Evolutionary conservation across 108 stramenopile genomes (phyloP).

Genomic region (Cyclostephanos invisitatus): DNA sequence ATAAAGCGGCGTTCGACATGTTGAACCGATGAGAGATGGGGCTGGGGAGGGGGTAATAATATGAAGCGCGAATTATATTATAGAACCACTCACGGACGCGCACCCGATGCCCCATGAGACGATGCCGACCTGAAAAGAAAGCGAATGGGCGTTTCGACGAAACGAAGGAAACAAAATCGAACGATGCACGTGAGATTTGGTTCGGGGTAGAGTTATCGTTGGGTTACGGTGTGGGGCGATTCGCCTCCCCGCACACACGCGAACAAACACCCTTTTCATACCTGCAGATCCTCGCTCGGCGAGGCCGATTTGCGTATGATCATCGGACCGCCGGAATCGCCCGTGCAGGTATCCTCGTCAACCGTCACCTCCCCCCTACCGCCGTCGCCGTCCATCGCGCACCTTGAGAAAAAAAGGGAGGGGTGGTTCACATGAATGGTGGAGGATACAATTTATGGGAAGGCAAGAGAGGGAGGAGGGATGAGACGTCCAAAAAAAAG

Average conservation of each 20-base stretch:
- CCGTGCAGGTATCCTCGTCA: constrained; percentile 46
- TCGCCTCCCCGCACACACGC: background rate
- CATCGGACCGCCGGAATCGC: constrained; percentile 47
- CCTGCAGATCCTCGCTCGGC: constrained; percentile 40
- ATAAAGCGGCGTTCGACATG: background rate
- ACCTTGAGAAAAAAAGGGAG: background rate
- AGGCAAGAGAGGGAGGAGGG: background rate
- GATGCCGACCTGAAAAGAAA: constrained; percentile 39
- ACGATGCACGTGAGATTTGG: too few species aligned
- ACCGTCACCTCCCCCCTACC: constrained; percentile 9
- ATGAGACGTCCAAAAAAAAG: background rate
- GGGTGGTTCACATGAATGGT: background rate
- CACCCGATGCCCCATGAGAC: constrained; percentile 53
- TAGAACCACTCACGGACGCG: constrained; percentile 2
- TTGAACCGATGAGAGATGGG: background rate
- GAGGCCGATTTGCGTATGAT: constrained; percentile 13
- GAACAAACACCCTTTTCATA: constrained; percentile 13
- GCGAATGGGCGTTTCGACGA: background rate
- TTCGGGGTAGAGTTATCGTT: too few species aligned
- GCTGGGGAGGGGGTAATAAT: background rate
- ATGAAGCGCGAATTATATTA: background rate
- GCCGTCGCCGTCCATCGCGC: constrained; percentile 19
- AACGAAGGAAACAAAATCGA: too few species aligned
- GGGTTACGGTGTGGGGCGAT: background rate
- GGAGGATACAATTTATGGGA: background rate